Percentiles rank a stretch among this genome's conserved stretches.
Evolutionary conservation across 2,329 filamentous ascomycete genomes (phyloP).

Genomic region (Geosmithia morbida): DNA sequence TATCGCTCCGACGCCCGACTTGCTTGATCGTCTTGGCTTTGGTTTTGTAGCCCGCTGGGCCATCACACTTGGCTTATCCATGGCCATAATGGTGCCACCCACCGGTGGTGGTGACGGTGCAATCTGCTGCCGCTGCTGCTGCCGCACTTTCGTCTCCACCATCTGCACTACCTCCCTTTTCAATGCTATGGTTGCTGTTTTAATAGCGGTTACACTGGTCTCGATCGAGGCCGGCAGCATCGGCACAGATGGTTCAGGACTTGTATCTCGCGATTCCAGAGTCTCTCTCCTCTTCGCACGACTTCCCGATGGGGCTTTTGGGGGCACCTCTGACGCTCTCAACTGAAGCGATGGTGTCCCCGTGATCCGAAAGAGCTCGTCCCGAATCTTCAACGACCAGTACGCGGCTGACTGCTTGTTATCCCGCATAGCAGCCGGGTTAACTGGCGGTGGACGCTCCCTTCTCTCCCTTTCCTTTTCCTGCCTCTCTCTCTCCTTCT

Average conservation of each 20-base stretch:
- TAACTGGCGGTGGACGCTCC: slow-evolving; percentile 15
- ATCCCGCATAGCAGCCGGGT: slow-evolving; percentile 28
- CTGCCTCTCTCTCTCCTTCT: slow-evolving; percentile 9
- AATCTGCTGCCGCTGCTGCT: background rate
- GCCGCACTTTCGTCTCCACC: background rate
- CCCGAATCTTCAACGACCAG: slow-evolving; percentile 25
- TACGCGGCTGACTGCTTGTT: slow-evolving; percentile 30
- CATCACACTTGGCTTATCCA: background rate
- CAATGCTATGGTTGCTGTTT: background rate
- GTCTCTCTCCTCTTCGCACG: background rate
- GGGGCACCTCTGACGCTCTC: background rate
- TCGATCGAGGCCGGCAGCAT: background rate
- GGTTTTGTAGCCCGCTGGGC: slow-evolving; percentile 5
- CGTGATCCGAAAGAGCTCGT: slow-evolving; percentile 21
- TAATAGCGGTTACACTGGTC: background rate
- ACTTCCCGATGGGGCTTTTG: background rate
- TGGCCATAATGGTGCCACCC: background rate
- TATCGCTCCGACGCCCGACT: slow-evolving; percentile 22
- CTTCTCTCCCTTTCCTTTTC: background rate
- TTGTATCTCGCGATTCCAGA: background rate
- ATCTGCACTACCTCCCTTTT: background rate
- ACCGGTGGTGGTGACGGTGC: background rate
- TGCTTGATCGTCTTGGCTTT: slow-evolving; percentile 19
- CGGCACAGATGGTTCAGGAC: background rate
- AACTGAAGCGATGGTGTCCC: slow-evolving; percentile 5